Evolutionary conservation across 441 rosid species (phyloP).

Genomic region (Arabidopsis hybrid): DNA sequence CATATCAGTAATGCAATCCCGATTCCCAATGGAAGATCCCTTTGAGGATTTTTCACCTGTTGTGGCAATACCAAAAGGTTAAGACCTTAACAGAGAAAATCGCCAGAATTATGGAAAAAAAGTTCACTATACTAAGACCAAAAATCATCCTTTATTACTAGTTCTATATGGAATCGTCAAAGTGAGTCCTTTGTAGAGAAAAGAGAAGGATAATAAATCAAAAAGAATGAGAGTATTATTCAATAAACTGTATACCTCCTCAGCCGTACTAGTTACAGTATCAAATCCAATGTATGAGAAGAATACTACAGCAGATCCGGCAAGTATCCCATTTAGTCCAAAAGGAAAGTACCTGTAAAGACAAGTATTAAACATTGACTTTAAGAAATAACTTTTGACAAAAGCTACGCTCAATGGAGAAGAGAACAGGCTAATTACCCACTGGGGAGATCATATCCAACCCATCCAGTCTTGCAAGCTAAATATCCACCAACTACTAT

Average conservation of each 20-base stretch:
- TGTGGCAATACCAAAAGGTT: constrained; percentile 29
- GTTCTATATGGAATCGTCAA: not conserved
- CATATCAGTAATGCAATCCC: constrained; percentile 78
- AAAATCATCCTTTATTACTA: constrained; percentile 3
- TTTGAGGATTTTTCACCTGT: constrained; percentile 82
- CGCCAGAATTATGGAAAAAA: not conserved
- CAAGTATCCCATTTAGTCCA: constrained; percentile 86
- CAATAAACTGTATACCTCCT: constrained; percentile 63
- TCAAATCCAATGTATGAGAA: constrained; percentile 92
- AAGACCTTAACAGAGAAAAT: constrained; percentile 1
- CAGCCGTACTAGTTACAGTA: constrained; percentile 86
- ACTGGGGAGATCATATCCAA: constrained; percentile 77
- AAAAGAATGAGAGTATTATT: not conserved
- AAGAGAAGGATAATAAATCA: constrained; percentile 15
- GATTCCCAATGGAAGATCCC: constrained; percentile 87
- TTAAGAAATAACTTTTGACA: not conserved
- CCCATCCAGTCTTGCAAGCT: constrained; percentile 84
- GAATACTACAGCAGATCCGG: constrained; percentile 85
- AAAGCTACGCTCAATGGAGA: constrained; percentile 22
- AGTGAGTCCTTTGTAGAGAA: constrained; percentile 1
- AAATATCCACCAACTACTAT: constrained; percentile 77
- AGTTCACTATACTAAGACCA: constrained; percentile 11
- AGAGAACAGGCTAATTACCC: constrained; percentile 53
- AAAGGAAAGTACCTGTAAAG: constrained; percentile 75
- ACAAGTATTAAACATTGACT: constrained; percentile 29